A percentile compares a stretch with the other conserved stretches of the same genome.
phyloP scores from a whole-genome alignment of 1,284 basidiomycete species.

The Naganishia sp. region DNA sequence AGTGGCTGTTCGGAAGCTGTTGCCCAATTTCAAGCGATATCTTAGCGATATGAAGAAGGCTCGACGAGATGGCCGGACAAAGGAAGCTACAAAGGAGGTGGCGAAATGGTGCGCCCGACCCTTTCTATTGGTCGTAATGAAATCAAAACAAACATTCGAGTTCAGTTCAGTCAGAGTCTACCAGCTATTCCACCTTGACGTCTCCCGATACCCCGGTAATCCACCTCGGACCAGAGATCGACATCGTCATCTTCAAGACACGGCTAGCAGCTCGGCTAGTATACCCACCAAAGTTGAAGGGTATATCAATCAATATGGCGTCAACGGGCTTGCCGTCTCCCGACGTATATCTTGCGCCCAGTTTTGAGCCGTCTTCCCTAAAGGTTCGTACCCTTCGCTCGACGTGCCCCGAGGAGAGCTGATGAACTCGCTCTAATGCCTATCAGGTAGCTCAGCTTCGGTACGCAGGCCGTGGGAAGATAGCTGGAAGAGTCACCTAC shows the following conservation, averaged over 20 bases:
- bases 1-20: too few species aligned
- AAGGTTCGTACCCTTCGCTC: conserved; percentile 51
- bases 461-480: conserved; percentile 35
- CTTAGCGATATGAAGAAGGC: too few species aligned
- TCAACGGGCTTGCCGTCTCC: conserved; percentile 40
- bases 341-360: conserved; percentile 69
- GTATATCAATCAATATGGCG: not conserved
- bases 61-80: too few species aligned
- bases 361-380: conserved; percentile 76
- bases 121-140: not conserved
- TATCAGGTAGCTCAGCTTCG: conserved; percentile 52
- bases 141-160: conserved; percentile 23
- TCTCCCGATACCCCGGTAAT: not conserved
- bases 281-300: too few species aligned
- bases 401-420: conserved; percentile 20
- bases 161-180: not conserved
- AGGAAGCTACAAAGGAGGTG: too few species aligned
- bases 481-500: not conserved
- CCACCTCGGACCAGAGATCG: too few species aligned
- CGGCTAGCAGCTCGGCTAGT: too few species aligned
- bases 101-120: conserved; percentile 2
- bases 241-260: too few species aligned
- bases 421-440: conserved; percentile 18
- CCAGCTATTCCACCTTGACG: not conserved
- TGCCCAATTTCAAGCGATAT: too few species aligned